Conservation (phyloP, 306 rosid genomes). For the Vigna angularis region DNA sequence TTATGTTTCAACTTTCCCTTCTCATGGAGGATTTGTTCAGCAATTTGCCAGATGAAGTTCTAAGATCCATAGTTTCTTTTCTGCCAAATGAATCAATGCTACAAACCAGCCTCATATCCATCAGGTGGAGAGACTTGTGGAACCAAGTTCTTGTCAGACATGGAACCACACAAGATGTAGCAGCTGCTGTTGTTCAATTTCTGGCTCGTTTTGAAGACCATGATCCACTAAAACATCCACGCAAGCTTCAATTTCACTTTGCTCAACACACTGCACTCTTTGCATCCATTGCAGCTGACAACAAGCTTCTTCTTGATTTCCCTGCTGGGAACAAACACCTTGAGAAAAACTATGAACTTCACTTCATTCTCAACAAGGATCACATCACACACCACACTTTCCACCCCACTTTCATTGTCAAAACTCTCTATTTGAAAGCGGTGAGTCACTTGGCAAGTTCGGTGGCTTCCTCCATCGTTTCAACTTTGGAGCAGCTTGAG, state of each 20-base stretch:
- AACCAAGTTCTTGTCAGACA: slow-evolving; percentile 53
- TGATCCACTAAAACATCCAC: slow-evolving; percentile 62
- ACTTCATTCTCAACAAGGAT: slow-evolving; percentile 49
- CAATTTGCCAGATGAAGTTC: slow-evolving; percentile 55
- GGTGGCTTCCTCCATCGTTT: slow-evolving; percentile 60
- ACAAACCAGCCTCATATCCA: slow-evolving; percentile 68
- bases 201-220: slow-evolving; percentile 53
- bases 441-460: slow-evolving; percentile 49
- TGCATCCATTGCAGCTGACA: slow-evolving; percentile 58
- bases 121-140: slow-evolving; percentile 78
- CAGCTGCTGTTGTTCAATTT: slow-evolving; percentile 48
- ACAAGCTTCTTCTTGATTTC: slow-evolving; percentile 71
- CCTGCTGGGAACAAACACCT: slow-evolving; percentile 38
- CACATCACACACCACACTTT: slow-evolving; percentile 39
- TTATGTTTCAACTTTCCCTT: neutral
- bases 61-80: slow-evolving; percentile 62
- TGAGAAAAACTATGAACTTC: slow-evolving; percentile 45
- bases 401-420: slow-evolving; percentile 57
- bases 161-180: slow-evolving; percentile 49
- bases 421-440: slow-evolving; percentile 68
- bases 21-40: slow-evolving; percentile 41
- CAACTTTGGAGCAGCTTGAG: slow-evolving; percentile 63
- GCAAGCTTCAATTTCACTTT: slow-evolving; percentile 63
- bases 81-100: slow-evolving; percentile 72
- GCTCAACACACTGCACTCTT: slow-evolving; percentile 47